Conservation (phyloP, 2,329 filamentous ascomycete genomes). For the Penicillium sp. region DNA sequence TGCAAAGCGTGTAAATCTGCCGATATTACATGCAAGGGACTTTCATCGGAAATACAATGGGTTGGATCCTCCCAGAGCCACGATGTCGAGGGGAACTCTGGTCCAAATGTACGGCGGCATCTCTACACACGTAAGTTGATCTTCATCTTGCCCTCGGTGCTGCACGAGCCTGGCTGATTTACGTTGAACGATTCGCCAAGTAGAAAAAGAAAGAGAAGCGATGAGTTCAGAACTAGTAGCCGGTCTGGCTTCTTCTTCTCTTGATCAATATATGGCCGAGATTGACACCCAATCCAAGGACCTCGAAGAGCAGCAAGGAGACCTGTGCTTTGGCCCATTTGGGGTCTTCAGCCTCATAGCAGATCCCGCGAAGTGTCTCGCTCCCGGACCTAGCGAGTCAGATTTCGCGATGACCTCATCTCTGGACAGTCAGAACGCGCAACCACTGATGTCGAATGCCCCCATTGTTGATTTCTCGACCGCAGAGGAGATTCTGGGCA, state of each 20-base stretch:
- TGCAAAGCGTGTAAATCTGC: background rate
- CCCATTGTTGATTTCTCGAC: background rate
- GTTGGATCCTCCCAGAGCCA: background rate
- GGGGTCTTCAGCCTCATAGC: background rate
- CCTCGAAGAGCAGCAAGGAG: background rate
- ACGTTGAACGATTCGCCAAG: too few species aligned
- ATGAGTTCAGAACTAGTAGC: background rate
- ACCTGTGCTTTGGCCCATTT: background rate
- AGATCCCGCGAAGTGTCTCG: background rate
- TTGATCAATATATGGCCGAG: background rate
- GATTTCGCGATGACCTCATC: background rate
- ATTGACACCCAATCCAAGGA: background rate
- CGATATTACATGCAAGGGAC: constrained; percentile 1
- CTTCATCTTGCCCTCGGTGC: too few species aligned
- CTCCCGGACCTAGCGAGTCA: background rate
- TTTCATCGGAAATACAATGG: constrained; percentile 1
- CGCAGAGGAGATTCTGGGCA: background rate
- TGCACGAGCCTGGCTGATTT: too few species aligned
- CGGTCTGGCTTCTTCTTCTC: background rate
- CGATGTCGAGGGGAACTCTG: background rate
- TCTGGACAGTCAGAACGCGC: background rate
- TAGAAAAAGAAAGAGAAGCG: background rate
- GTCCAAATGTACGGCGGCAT: background rate
- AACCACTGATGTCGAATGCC: background rate
- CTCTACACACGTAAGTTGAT: background rate